These are phyloP conservation scores for Zygosaccharomyces kombuchaensis DNA, from an alignment of 805 yeast genomes.

Conservation along the genomic window DNA sequence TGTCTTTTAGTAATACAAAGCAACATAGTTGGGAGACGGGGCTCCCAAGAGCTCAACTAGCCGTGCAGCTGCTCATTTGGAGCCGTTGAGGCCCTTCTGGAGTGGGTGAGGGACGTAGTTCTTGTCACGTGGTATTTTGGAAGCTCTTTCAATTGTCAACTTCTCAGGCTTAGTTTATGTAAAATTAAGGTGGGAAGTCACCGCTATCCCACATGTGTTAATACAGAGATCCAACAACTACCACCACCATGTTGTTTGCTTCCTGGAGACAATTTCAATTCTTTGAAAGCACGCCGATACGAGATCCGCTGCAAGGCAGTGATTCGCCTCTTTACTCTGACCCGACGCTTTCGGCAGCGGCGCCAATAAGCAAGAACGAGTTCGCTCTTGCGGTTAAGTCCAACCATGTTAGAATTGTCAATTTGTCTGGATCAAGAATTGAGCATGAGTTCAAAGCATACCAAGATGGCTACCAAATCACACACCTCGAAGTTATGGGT, in stretches of 20 bases:
- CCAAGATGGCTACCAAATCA: constrained; percentile 59
- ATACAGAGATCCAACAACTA: neutral
- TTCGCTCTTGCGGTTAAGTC: constrained; percentile 58
- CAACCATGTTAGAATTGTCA: constrained; percentile 53
- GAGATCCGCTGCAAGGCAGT: constrained; percentile 71
- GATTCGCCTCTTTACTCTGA: constrained; percentile 72
- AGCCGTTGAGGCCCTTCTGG: neutral
- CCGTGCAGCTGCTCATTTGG: neutral
- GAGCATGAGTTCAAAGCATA: constrained; percentile 56
- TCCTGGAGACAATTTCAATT: constrained; percentile 82
- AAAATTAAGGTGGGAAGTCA: too few species aligned
- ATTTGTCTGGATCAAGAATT: constrained; percentile 42
- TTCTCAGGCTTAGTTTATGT: neutral
- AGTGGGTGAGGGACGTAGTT: too few species aligned
- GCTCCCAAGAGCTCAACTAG: neutral
- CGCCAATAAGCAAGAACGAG: constrained; percentile 47
- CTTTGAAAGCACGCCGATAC: constrained; percentile 75
- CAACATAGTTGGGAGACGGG: constrained; percentile 12
- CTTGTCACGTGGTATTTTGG: neutral
- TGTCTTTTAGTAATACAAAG: constrained; percentile 15
- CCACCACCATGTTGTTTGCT: constrained; percentile 20
- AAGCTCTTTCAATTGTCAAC: neutral
- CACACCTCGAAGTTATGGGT: constrained; percentile 48
- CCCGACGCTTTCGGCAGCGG: constrained; percentile 60
- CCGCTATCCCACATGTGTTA: neutral